Percentiles rank a stretch among this genome's conserved stretches.
Conservation (phyloP, 2,329 filamentous ascomycete genomes). For the Colletotrichum sidae region DNA sequence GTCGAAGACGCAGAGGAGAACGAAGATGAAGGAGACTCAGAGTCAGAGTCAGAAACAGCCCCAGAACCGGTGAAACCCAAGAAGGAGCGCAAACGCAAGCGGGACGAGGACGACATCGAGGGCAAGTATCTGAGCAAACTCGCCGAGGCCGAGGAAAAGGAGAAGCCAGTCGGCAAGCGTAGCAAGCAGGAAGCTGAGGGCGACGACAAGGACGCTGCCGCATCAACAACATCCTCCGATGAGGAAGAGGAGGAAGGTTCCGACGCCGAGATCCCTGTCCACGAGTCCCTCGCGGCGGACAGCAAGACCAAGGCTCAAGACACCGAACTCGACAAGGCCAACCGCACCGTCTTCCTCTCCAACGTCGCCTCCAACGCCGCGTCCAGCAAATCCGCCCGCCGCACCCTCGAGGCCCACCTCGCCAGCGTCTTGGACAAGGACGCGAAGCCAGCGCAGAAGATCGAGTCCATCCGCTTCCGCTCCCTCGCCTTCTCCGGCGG, state of each 20-base stretch:
- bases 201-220: slow-evolving; percentile 61
- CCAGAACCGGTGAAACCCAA: slow-evolving; percentile 53
- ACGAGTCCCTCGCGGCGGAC: slow-evolving; percentile 67
- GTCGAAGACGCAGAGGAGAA: slow-evolving; percentile 40
- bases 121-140: slow-evolving; percentile 76
- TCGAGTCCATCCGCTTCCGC: slow-evolving; percentile 94
- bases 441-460: slow-evolving; percentile 71
- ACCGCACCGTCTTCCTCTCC: slow-evolving; percentile 90
- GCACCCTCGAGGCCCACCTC: slow-evolving; percentile 80
- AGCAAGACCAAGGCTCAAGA: slow-evolving; percentile 60
- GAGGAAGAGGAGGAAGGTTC: slow-evolving; percentile 47
- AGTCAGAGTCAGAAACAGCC: slow-evolving; percentile 20
- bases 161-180: slow-evolving; percentile 67
- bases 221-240: slow-evolving; percentile 47
- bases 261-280: slow-evolving; percentile 58
- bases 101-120: slow-evolving; percentile 78
- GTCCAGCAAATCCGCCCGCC: slow-evolving; percentile 83
- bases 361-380: slow-evolving; percentile 90
- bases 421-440: slow-evolving; percentile 75
- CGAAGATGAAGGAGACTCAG: slow-evolving; percentile 48
- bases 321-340: slow-evolving; percentile 83
- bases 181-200: slow-evolving; percentile 53
- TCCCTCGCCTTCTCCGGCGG: slow-evolving; percentile 86
- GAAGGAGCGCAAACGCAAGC: slow-evolving; percentile 73
- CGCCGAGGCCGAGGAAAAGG: slow-evolving; percentile 65